These are phyloP conservation scores for Juglanconis sp. DNA, from an alignment of 2,329 filamentous ascomycete species.

Conservation along the genomic window DNA sequence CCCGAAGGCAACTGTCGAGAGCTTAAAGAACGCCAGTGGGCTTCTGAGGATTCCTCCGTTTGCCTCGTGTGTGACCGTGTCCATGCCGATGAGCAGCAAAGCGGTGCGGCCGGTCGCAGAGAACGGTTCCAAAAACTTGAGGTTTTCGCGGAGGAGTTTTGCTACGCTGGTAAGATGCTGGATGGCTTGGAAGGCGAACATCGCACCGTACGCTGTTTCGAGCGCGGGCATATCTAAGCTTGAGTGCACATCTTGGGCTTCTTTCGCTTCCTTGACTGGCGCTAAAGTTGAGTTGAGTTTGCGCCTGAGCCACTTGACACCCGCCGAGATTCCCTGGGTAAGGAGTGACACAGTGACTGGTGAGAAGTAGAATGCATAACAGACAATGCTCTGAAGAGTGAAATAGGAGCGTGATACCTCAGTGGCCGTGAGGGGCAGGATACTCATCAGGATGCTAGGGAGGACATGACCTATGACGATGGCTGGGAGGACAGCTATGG, in stretches of 20 bases:
- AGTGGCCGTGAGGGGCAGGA: conserved; percentile 11
- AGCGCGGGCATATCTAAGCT: background rate
- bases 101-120: background rate
- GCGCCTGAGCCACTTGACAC: background rate
- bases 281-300: background rate
- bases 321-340: background rate
- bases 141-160: background rate
- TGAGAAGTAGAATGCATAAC: conserved; percentile 4
- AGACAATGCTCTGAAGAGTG: background rate
- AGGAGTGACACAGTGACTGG: conserved; percentile 2
- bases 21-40: background rate
- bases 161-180: conserved; percentile 3
- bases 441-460: conserved; percentile 2
- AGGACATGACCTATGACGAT: conserved; percentile 6
- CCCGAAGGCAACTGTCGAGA: conserved; percentile 6
- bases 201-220: background rate
- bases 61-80: background rate
- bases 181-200: background rate
- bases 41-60: background rate
- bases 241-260: background rate
- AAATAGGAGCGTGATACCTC: conserved; percentile 9
- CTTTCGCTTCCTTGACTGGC: background rate
- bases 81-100: background rate
- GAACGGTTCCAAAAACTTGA: background rate
- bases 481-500: conserved; percentile 6